phyloP scores from a whole-genome alignment of 2,329 filamentous ascomycete genomes.

The Trichoderma breve region DNA sequence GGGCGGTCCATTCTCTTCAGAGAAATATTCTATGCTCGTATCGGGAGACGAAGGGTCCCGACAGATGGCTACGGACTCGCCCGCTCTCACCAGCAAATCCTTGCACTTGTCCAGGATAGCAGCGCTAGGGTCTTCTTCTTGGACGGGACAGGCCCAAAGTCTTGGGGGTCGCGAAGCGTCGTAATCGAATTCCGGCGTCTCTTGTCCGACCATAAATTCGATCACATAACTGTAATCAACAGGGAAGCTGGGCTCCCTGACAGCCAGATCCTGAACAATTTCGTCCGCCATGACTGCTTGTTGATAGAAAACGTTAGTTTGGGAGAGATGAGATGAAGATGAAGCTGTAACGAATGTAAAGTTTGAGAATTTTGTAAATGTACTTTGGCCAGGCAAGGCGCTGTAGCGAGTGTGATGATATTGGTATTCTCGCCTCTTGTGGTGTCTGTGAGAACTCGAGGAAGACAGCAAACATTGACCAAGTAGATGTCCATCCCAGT shows the following conservation, averaged over 20 bases:
- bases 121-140: conserved; percentile 4
- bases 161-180: not conserved
- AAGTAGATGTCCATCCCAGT: not conserved
- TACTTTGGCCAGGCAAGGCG: not conserved
- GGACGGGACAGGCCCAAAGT: conserved; percentile 24
- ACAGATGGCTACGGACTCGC: conserved; percentile 16
- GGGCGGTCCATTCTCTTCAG: not conserved
- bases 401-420: not conserved
- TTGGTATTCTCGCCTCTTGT: not conserved
- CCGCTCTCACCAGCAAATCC: not conserved
- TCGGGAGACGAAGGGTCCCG: conserved; percentile 10
- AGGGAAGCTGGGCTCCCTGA: not conserved
- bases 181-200: conserved; percentile 14
- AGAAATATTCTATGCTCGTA: not conserved
- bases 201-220: conserved; percentile 28
- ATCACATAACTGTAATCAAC: conserved; percentile 25
- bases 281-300: not conserved
- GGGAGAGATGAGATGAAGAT: not conserved
- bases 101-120: conserved; percentile 7
- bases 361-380: not conserved
- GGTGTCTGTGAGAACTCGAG: not conserved
- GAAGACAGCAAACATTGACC: not conserved
- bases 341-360: not conserved
- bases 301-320: not conserved
- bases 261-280: not conserved